A percentile compares a stretch with the other conserved stretches of the same genome.
These are phyloP conservation scores for Marasmius oreades DNA, from an alignment of 1,284 basidiomycete species.

Conservation along the genomic window DNA sequence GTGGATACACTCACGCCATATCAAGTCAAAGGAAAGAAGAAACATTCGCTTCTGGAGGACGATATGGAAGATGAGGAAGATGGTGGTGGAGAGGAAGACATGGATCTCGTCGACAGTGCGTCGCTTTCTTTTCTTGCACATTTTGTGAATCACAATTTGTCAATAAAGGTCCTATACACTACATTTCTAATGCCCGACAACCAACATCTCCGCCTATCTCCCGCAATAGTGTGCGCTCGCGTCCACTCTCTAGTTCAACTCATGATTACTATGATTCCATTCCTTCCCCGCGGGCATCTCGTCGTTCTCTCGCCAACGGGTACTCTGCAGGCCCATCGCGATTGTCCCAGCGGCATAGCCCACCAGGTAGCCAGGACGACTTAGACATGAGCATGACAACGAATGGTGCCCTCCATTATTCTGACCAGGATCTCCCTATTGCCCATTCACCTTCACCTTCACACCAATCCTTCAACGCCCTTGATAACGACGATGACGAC, in stretches of 20 bases:
- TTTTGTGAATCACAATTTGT: slow-evolving; percentile 9
- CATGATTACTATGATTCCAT: slow-evolving; percentile 59
- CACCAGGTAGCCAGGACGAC: slow-evolving; percentile 27
- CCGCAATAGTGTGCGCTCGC: slow-evolving; percentile 47
- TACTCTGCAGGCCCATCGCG: slow-evolving; percentile 38
- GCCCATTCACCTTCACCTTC: slow-evolving; percentile 24
- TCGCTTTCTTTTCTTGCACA: slow-evolving; percentile 17
- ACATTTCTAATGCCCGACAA: slow-evolving; percentile 48
- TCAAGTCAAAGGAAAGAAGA: slow-evolving; percentile 41
- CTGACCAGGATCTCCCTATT: slow-evolving; percentile 17
- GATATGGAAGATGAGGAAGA: slow-evolving; percentile 38
- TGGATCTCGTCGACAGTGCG: slow-evolving; percentile 60
- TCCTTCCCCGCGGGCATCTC: slow-evolving; percentile 54
- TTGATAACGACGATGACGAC: slow-evolving; percentile 44
- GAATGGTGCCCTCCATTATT: slow-evolving; percentile 28
- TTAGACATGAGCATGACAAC: slow-evolving; percentile 28
- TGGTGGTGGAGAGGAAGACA: slow-evolving; percentile 67
- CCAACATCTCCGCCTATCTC: slow-evolving; percentile 43
- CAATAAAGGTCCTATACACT: slow-evolving; percentile 47
- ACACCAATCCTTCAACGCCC: slow-evolving; percentile 43
- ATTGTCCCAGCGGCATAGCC: slow-evolving; percentile 39
- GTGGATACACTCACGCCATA: slow-evolving; percentile 63
- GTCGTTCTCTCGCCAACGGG: slow-evolving; percentile 30
- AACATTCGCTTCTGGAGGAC: slow-evolving; percentile 32
- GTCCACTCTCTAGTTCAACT: slow-evolving; percentile 50